A percentile compares a stretch with the other conserved stretches of the same genome.
Evolutionary conservation across 176 grass and related monocot genomes (phyloP).

Genomic region (Olyra latifolia): DNA sequence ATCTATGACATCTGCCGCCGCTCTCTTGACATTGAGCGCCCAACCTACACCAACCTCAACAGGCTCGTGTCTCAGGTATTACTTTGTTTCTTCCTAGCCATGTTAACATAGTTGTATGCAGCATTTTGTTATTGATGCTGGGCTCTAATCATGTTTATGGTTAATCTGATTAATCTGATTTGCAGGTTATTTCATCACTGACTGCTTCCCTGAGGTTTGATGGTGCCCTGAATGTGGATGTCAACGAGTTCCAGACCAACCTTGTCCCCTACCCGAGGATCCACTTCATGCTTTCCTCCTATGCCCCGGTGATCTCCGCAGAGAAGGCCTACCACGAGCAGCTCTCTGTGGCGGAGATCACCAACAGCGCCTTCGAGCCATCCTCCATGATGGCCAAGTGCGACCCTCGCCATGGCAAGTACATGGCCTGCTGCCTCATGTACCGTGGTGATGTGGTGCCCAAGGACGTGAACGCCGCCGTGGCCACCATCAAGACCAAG

Average conservation of each 20-base stretch:
- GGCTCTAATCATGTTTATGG: background rate
- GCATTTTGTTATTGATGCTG: background rate
- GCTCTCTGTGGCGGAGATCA: conserved; percentile 56
- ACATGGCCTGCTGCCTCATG: conserved; percentile 69
- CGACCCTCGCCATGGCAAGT: conserved; percentile 57
- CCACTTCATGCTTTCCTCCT: conserved; percentile 63
- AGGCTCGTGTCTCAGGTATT: conserved; percentile 58
- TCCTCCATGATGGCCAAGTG: conserved; percentile 69
- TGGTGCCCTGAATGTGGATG: conserved; percentile 58
- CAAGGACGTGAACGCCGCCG: conserved; percentile 49
- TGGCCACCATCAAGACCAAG: conserved; percentile 62
- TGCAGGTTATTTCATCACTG: conserved; percentile 55
- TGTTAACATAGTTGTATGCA: no score
- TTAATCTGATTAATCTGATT: background rate
- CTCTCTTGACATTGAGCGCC: conserved; percentile 64
- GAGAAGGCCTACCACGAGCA: conserved; percentile 68
- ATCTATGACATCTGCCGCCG: conserved; percentile 66
- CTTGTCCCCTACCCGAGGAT: conserved; percentile 57
- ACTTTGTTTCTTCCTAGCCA: background rate
- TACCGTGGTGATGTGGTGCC: conserved; percentile 58
- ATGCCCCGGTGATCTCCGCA: conserved; percentile 48
- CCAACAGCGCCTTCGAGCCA: conserved; percentile 51
- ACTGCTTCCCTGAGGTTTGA: conserved; percentile 59
- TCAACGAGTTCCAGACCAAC: conserved; percentile 61
- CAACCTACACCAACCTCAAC: conserved; percentile 63